Conservation (phyloP, 257 asterid species). For the Echium plantagineum region DNA sequence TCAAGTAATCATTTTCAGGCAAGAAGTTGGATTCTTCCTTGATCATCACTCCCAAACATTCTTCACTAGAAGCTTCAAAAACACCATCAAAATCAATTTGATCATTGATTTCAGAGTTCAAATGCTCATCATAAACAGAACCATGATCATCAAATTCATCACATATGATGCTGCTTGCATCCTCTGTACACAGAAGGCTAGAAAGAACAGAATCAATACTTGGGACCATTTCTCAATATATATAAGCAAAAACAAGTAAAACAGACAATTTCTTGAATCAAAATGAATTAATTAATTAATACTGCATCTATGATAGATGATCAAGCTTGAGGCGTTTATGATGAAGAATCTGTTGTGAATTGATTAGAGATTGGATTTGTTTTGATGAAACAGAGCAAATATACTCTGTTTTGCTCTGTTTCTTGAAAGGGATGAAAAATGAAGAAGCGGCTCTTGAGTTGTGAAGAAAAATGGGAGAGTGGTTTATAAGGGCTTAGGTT, state of each 20-base stretch:
- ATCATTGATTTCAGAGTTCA: slow-evolving; percentile 13
- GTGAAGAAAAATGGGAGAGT: neutral
- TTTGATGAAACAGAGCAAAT: no score
- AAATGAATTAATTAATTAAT: no score
- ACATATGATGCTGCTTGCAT: slow-evolving; percentile 14
- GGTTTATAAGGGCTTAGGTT: slow-evolving; percentile 6
- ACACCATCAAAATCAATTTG: slow-evolving; percentile 10
- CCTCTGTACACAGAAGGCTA: slow-evolving; percentile 35
- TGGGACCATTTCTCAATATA: slow-evolving; percentile 24
- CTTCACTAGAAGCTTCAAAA: slow-evolving; percentile 26
- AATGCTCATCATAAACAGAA: slow-evolving; percentile 13
- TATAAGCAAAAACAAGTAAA: slow-evolving; percentile 2
- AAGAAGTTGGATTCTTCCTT: slow-evolving; percentile 24
- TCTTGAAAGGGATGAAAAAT: neutral
- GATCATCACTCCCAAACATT: slow-evolving; percentile 25
- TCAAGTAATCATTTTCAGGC: slow-evolving; percentile 29
- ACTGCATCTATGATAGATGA: neutral
- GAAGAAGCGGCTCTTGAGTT: slow-evolving; percentile 2
- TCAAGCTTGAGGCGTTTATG: neutral
- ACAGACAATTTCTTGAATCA: no score
- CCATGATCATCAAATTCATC: slow-evolving; percentile 9
- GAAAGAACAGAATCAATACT: slow-evolving; percentile 24
- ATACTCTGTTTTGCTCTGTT: slow-evolving; percentile 1
- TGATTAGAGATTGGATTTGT: no score
- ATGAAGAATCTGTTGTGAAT: neutral